A percentile compares a stretch with the other conserved stretches of the same genome.
Evolutionary conservation across 2,329 filamentous ascomycete genomes (phyloP).

Genomic region (Monilinia polystroma): DNA sequence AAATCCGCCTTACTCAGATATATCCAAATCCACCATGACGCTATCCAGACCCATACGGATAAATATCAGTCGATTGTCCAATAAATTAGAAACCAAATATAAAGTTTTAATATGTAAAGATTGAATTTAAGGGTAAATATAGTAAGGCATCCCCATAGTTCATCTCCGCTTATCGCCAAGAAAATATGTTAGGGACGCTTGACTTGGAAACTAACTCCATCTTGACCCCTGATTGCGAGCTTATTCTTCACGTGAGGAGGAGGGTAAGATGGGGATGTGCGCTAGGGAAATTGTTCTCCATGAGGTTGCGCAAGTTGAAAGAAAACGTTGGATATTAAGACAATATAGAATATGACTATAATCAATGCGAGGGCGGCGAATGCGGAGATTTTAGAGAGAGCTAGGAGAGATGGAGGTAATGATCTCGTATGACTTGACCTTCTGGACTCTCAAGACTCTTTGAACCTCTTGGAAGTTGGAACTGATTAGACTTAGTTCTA

Average conservation of each 20-base stretch:
- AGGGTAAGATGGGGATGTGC: neutral
- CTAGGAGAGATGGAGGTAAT: neutral
- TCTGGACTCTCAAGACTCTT: too few relatives aligned
- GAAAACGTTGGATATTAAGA: neutral
- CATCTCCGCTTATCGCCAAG: constrained; percentile 19
- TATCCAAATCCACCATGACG: constrained; percentile 5
- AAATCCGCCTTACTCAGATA: neutral
- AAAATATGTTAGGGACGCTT: constrained; percentile 1
- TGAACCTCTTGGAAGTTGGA: too few relatives aligned
- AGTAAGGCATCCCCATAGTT: constrained; percentile 3
- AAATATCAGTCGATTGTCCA: neutral
- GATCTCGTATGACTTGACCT: constrained; percentile 11
- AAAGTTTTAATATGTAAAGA: neutral
- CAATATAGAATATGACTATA: too few relatives aligned
- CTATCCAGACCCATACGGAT: neutral
- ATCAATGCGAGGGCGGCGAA: constrained; percentile 7
- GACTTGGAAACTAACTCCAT: neutral
- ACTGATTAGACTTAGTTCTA: neutral
- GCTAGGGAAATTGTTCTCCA: constrained; percentile 5
- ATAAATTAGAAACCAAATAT: constrained; percentile 13
- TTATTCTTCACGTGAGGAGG: neutral
- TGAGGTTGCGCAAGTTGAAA: constrained; percentile 10
- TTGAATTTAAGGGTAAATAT: neutral
- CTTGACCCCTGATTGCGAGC: neutral
- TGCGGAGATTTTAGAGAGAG: neutral